phyloP scores from a whole-genome alignment of 441 rosid species.

The Gossypium laxum region DNA sequence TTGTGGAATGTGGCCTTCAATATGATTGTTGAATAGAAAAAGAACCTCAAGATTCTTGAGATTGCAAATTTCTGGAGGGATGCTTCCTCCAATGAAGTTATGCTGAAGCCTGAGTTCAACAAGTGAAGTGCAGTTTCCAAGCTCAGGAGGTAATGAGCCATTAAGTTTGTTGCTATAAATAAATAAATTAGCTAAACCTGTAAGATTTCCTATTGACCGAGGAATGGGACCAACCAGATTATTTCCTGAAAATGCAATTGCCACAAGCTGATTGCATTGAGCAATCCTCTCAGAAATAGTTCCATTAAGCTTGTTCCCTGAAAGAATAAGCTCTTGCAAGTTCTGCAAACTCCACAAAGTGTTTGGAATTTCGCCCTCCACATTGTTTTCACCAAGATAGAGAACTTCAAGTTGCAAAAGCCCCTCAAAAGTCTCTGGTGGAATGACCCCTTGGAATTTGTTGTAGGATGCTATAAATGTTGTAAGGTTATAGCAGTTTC shows the following conservation, averaged over 20 bases:
- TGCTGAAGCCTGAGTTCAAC: conserved; percentile 26
- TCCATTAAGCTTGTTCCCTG: conserved; percentile 32
- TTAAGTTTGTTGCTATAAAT: conserved; percentile 24
- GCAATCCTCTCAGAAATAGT: conserved; percentile 30
- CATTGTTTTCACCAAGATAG: conserved; percentile 24
- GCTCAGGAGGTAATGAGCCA: conserved; percentile 25
- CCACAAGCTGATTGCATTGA: conserved; percentile 17
- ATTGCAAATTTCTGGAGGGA: conserved; percentile 24
- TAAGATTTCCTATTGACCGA: conserved; percentile 22
- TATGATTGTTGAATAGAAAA: conserved; percentile 22
- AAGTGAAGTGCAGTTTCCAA: conserved; percentile 33
- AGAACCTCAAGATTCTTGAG: conserved; percentile 25
- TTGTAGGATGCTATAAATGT: conserved; percentile 24
- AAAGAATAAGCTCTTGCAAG: conserved; percentile 27
- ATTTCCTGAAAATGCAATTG: conserved; percentile 26
- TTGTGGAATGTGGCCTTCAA: conserved; percentile 25
- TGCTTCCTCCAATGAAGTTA: conserved; percentile 25
- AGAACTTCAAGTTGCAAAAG: conserved; percentile 23
- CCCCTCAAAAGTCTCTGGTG: conserved; percentile 21
- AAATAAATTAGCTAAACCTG: conserved; percentile 13
- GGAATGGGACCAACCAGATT: conserved; percentile 28
- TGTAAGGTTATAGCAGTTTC: conserved; percentile 26
- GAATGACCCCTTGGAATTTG: conserved; percentile 21
- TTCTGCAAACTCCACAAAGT: conserved; percentile 27
- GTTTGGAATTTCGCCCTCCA: conserved; percentile 30